These are phyloP conservation scores for Lathyrus tuberosus DNA, from an alignment of 306 rosid genomes.

Conservation along the genomic window DNA sequence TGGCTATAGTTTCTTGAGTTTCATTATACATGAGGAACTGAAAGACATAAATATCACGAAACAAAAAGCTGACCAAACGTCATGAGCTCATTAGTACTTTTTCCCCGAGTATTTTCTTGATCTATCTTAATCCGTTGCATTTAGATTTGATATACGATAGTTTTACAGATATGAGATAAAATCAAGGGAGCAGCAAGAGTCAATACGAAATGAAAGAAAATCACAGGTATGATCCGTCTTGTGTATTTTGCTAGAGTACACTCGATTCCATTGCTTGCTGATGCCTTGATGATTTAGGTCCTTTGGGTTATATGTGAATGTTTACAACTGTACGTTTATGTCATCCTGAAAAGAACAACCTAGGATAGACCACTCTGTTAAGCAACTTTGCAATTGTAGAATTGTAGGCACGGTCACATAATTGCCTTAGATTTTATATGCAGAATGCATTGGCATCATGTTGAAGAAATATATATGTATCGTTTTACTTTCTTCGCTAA, in stretches of 20 bases:
- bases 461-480: constrained; percentile 21
- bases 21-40: constrained; percentile 29
- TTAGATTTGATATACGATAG: constrained; percentile 35
- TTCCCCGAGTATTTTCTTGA: constrained; percentile 25
- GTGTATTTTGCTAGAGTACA: constrained; percentile 9
- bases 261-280: constrained; percentile 15
- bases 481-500: constrained; percentile 17
- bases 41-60: constrained; percentile 32
- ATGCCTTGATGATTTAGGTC: constrained; percentile 32
- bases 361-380: too few species aligned
- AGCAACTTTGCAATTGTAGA: too few species aligned
- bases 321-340: neutral
- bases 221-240: constrained; percentile 61
- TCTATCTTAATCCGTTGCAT: constrained; percentile 30
- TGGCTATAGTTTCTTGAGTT: constrained; percentile 31
- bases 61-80: constrained; percentile 31
- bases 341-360: neutral
- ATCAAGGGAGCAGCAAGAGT: constrained; percentile 90
- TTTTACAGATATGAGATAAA: constrained; percentile 85
- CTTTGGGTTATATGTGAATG: constrained; percentile 1
- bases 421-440: constrained; percentile 12
- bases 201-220: constrained; percentile 76
- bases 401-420: too few species aligned
- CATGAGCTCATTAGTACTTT: constrained; percentile 9
- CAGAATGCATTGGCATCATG: constrained; percentile 4